Conservation (phyloP, 2,329 filamentous ascomycete species). For the Beauveria asiatica region DNA sequence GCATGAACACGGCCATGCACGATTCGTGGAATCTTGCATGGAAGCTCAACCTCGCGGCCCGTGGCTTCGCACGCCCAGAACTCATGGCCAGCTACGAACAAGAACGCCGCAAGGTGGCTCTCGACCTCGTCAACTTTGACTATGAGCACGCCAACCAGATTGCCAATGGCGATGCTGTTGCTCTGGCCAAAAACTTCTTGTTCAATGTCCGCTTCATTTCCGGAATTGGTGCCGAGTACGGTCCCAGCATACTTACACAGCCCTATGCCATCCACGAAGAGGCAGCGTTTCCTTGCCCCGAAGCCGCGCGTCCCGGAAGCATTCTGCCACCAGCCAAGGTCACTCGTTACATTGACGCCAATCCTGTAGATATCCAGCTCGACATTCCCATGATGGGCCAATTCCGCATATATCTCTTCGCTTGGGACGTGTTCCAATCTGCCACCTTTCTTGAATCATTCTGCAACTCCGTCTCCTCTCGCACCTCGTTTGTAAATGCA, state of each 20-base stretch:
- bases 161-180: constrained; percentile 52
- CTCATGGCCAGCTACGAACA: constrained; percentile 54
- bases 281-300: not conserved
- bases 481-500: constrained; percentile 48
- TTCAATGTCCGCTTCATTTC: constrained; percentile 67
- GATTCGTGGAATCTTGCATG: constrained; percentile 54
- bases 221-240: constrained; percentile 57
- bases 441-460: constrained; percentile 51
- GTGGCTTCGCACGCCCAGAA: constrained; percentile 44
- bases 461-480: constrained; percentile 43
- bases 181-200: constrained; percentile 59
- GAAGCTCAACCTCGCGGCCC: constrained; percentile 43
- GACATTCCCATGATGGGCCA: constrained; percentile 72
- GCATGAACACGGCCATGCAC: constrained; percentile 53
- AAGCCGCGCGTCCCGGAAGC: constrained; percentile 39
- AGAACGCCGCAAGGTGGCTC: constrained; percentile 53
- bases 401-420: constrained; percentile 66
- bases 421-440: constrained; percentile 49
- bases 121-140: constrained; percentile 52
- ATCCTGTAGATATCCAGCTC: constrained; percentile 68
- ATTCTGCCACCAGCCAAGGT: constrained; percentile 60
- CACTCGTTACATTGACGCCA: constrained; percentile 67
- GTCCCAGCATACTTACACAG: constrained; percentile 42
- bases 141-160: constrained; percentile 50
- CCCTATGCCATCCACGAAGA: constrained; percentile 35